Percentiles rank a stretch among this genome's conserved stretches.
Evolutionary conservation across 495 filamentous ascomycete genomes (phyloP).

Genomic region (Neohortaea acidophila): DNA sequence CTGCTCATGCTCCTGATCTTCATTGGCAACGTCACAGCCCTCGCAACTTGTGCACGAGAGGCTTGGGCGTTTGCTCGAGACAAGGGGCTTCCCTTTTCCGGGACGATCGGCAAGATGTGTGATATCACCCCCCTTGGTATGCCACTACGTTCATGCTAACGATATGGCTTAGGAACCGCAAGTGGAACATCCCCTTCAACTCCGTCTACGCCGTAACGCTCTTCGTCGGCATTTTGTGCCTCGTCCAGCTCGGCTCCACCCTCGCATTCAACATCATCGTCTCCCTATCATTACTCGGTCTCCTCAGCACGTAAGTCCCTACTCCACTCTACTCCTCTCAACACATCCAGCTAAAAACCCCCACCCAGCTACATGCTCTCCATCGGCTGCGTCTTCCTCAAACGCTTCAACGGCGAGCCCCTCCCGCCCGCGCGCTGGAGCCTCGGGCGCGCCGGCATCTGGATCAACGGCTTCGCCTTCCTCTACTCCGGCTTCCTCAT

Average conservation of each 20-base stretch:
- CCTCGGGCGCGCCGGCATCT: constrained; percentile 6
- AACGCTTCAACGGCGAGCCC: constrained; percentile 2
- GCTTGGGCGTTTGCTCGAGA: constrained; percentile 23
- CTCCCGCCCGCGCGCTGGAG: constrained; percentile 7
- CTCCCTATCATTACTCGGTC: constrained; percentile 14
- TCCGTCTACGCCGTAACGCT: constrained; percentile 19
- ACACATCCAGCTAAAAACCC: no score
- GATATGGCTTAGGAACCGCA: constrained; percentile 10
- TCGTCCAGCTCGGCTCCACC: constrained; percentile 23
- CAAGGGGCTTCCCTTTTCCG: constrained; percentile 31
- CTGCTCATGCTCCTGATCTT: constrained; percentile 21
- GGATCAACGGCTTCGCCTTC: constrained; percentile 17
- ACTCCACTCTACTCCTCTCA: no score
- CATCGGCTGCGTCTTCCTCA: constrained; percentile 9
- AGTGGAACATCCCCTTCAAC: constrained; percentile 23
- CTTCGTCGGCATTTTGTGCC: constrained; percentile 13
- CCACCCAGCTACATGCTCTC: constrained; percentile 21
- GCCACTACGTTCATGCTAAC: no score
- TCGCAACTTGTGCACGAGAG: constrained; percentile 25
- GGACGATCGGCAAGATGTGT: constrained; percentile 25
- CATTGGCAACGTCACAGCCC: constrained; percentile 21
- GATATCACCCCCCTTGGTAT: no score
- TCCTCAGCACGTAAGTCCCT: constrained; percentile 26
- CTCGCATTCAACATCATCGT: constrained; percentile 24
- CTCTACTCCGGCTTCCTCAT: constrained; percentile 21